These are phyloP conservation scores for Phylloporus sp. DNA, from an alignment of 768 basidiomycete species.

Conservation along the genomic window DNA sequence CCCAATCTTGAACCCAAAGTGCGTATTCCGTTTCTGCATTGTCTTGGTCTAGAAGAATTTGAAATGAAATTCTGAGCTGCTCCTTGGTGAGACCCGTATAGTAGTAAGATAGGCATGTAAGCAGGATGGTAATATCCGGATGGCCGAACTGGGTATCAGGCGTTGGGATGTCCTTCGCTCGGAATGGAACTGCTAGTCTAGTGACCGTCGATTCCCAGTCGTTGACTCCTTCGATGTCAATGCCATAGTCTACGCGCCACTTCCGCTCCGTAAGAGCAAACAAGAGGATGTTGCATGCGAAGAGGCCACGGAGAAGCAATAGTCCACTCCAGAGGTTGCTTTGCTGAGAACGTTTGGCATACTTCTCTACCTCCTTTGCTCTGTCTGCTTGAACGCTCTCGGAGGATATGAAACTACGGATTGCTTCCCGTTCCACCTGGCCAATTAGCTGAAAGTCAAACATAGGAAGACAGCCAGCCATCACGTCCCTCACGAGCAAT, in stretches of 20 bases:
- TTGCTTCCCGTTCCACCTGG: too few relatives aligned
- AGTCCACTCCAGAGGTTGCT: constrained; percentile 13
- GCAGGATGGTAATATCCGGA: neutral
- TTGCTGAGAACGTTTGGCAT: neutral
- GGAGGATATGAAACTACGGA: constrained; percentile 8
- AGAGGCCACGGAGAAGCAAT: constrained; percentile 21
- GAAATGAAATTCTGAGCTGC: too few relatives aligned
- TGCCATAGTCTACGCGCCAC: constrained; percentile 27
- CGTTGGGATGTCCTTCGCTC: too few relatives aligned
- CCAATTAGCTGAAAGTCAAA: constrained; percentile 2
- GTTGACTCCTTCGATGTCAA: constrained; percentile 7
- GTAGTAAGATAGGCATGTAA: too few relatives aligned
- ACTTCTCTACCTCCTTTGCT: neutral
- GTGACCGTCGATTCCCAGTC: too few relatives aligned
- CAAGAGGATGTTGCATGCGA: constrained; percentile 18
- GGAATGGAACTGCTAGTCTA: too few relatives aligned
- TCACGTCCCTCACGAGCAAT: constrained; percentile 5
- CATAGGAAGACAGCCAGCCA: constrained; percentile 4
- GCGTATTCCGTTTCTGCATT: too few relatives aligned
- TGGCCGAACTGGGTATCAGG: neutral
- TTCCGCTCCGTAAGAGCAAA: constrained; percentile 20
- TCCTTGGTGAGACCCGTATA: too few relatives aligned
- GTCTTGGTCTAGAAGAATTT: too few relatives aligned
- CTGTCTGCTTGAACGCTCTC: neutral
- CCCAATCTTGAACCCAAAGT: too few relatives aligned